phyloP scores from a whole-genome alignment of 2,329 filamentous ascomycete species.

The Pseudogymnoascus sp. region DNA sequence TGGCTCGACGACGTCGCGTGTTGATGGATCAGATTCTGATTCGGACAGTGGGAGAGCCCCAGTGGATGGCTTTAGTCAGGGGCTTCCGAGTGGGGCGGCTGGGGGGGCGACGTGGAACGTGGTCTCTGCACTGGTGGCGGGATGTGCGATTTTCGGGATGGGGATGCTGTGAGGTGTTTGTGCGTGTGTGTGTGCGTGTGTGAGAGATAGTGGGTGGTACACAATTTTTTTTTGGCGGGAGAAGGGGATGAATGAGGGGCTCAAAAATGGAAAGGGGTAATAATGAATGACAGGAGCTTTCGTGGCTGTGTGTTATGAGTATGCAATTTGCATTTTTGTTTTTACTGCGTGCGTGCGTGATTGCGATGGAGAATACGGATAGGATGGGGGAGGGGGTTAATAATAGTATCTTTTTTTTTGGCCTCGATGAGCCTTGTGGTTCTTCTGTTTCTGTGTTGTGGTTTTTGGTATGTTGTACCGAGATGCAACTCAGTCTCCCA shows the following conservation, averaged over 20 bases:
- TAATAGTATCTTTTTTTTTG: no score
- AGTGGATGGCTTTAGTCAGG: background rate
- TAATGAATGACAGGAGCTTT: no score
- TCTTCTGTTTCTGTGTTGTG: no score
- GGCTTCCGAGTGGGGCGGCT: background rate
- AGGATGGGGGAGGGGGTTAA: no score
- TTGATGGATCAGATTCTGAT: background rate
- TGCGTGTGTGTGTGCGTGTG: background rate
- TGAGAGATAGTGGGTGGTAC: background rate
- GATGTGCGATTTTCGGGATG: background rate
- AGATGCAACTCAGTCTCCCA: no score
- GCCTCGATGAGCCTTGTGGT: no score
- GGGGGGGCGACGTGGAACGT: background rate
- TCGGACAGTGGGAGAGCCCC: background rate
- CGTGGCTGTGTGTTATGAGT: no score
- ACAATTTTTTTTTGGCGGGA: background rate
- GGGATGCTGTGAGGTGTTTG: background rate
- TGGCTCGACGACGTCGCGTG: background rate
- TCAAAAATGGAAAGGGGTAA: background rate
- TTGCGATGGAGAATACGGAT: no score
- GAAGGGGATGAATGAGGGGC: background rate
- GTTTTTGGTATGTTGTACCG: no score
- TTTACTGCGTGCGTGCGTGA: no score
- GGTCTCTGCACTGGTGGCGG: background rate
- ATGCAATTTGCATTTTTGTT: no score